Evolutionary conservation across 306 rosid species (phyloP).

Genomic region (Abrus pulchellus): DNA sequence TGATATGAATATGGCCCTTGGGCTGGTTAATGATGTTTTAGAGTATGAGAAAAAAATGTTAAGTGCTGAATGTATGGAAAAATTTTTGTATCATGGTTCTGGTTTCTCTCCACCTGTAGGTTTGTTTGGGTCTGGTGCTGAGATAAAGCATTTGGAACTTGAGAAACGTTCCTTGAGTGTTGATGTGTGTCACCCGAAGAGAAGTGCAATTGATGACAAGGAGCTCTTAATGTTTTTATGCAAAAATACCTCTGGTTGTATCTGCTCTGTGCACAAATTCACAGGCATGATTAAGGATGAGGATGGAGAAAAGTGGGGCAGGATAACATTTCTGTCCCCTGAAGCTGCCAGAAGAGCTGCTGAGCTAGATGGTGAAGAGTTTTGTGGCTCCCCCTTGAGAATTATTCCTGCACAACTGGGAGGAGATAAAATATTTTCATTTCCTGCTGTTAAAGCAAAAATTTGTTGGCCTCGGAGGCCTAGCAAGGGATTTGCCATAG

Average conservation of each 20-base stretch:
- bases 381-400: conserved; percentile 68
- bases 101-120: conserved; percentile 73
- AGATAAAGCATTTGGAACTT: conserved; percentile 92
- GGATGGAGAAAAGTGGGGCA: conserved; percentile 69
- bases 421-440: conserved; percentile 70
- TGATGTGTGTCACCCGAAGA: conserved; percentile 68
- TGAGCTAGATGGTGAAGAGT: conserved; percentile 61
- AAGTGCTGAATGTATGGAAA: conserved; percentile 79
- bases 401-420: conserved; percentile 70
- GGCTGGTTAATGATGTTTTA: conserved; percentile 58
- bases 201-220: conserved; percentile 68
- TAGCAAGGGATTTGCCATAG: conserved; percentile 74
- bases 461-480: conserved; percentile 85
- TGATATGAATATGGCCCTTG: conserved; percentile 62
- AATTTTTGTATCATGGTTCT: conserved; percentile 74
- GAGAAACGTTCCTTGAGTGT: conserved; percentile 78
- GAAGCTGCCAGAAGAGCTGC: conserved; percentile 73
- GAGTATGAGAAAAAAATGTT: conserved; percentile 70
- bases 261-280: conserved; percentile 77
- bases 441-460: conserved; percentile 85
- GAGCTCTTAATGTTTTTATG: conserved; percentile 79
- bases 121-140: conserved; percentile 92
- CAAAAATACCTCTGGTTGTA: conserved; percentile 64
- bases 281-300: conserved; percentile 58
- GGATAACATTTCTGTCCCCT: conserved; percentile 85